Percentiles rank a stretch among this genome's conserved stretches.
phyloP scores from a whole-genome alignment of 2,329 filamentous ascomycete species.

The Thyridium curvatum region DNA sequence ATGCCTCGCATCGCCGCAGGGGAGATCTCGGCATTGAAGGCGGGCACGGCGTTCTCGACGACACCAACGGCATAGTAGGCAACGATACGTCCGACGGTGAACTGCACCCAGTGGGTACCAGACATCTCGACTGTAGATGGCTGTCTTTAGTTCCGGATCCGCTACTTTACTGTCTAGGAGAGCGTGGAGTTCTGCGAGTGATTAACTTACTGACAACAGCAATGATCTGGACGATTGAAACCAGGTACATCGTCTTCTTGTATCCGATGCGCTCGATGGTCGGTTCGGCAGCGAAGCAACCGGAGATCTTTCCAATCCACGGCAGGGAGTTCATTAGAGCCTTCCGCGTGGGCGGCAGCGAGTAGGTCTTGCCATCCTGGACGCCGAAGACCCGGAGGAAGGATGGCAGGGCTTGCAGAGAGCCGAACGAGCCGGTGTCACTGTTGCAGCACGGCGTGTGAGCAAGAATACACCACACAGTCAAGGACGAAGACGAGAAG shows the following conservation, averaged over 20 bases:
- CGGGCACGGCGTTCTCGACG: slow-evolving; percentile 8
- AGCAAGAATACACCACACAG: background rate
- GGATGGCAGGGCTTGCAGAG: slow-evolving; percentile 9
- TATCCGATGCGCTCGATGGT: slow-evolving; percentile 9
- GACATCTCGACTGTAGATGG: slow-evolving; percentile 9
- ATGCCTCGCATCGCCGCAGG: slow-evolving; percentile 7
- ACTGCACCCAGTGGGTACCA: slow-evolving; percentile 9
- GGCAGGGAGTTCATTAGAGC: slow-evolving; percentile 10
- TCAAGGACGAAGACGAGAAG: background rate
- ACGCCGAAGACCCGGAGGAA: slow-evolving; percentile 7
- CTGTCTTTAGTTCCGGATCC: too few species aligned
- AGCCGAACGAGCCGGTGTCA: slow-evolving; percentile 10
- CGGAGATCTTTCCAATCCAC: slow-evolving; percentile 11
- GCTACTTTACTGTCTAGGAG: too few species aligned
- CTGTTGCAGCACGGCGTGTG: background rate
- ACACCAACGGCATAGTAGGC: slow-evolving; percentile 19
- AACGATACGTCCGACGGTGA: slow-evolving; percentile 14
- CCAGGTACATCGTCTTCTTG: slow-evolving; percentile 10
- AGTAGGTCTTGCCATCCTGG: slow-evolving; percentile 2
- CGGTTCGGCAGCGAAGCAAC: slow-evolving; percentile 7
- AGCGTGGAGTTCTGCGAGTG: too few species aligned
- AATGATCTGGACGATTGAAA: slow-evolving; percentile 7
- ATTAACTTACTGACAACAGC: slow-evolving; percentile 5
- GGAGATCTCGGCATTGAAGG: slow-evolving; percentile 9
- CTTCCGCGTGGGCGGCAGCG: slow-evolving; percentile 4